Base-by-base conservation (phyloP, 2,329 filamentous ascomycete genomes). In the Xylaria polymorpha region DNA sequence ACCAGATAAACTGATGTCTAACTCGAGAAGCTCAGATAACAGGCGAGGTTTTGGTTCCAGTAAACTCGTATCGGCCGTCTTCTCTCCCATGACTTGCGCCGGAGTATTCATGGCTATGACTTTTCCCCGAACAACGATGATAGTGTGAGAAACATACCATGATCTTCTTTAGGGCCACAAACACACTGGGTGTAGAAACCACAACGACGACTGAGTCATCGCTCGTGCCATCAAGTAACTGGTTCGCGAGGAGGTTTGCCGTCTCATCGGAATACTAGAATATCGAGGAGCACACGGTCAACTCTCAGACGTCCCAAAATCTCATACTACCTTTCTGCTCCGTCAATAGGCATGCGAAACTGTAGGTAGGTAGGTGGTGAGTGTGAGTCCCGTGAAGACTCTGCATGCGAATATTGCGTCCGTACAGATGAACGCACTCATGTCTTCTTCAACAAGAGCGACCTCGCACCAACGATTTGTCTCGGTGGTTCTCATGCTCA, bases 181-280 rank as follows among this genome's bases (percentile, higher is more conserved):
- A 95, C 0, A 91, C 91, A 78, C 91, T 94, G 10, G 92, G 92
- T 14, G 91, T 87, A 32, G 91, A 94, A 7, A 95, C 85, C 2
- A 94, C 86, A 4, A 87, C 92, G 72, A 95, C 89, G 2, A 81
- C 84, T 37, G 85, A 88, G 10, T 86, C 83, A 2, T 83, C 79
- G 1, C 85, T 88, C 1, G 87, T 85, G 57, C 85, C 90, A 4
- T 87, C 83, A 1, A 95, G 84, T 41, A 96, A 83, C 75, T 92
- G 86, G 64, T 84, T 82, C 1, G 92, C 92, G 22, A 92, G 80
- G 5, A 84, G 76, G 1, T 79, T 84, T 0, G 92, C 92, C 29
- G 92, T 94, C 72, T 90, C 87, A 62, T 94, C 90, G 9, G 88
- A 89, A 77, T 93, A 94, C 90, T 91, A 72, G 32, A 41, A 35